A percentile compares a stretch with the other conserved stretches of the same genome.
phyloP scores from a whole-genome alignment of 768 basidiomycete genomes.

The Hortiboletus campestris region DNA sequence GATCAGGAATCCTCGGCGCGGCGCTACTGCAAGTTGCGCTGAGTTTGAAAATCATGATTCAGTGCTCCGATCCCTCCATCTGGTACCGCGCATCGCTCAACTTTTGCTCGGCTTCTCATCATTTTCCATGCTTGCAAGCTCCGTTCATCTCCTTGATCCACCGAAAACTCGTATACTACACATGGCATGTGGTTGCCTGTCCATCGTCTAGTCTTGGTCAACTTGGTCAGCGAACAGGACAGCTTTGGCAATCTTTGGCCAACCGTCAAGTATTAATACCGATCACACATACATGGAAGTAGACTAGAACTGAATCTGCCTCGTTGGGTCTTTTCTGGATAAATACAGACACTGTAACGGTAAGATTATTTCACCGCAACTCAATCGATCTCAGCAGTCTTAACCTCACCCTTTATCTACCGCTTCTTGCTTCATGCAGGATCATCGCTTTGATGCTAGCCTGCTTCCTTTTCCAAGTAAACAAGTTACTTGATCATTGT shows the following conservation, averaged over 20 bases:
- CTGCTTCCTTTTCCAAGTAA: constrained; percentile 9
- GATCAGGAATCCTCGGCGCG: constrained; percentile 20
- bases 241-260: not conserved
- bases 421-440: constrained; percentile 1
- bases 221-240: not conserved
- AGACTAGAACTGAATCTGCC: not conserved
- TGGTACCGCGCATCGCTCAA: not conserved
- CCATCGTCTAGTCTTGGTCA: not conserved
- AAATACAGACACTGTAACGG: not conserved
- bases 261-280: not conserved
- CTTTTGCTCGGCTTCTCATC: not conserved
- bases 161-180: not conserved
- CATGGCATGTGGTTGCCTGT: constrained; percentile 2
- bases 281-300: constrained; percentile 4
- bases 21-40: constrained; percentile 10
- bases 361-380: constrained; percentile 13
- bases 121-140: not conserved
- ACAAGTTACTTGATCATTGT: not conserved
- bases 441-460: not conserved
- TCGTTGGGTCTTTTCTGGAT: constrained; percentile 2
- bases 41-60: constrained; percentile 23
- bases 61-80: constrained; percentile 3
- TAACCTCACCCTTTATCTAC: not conserved
- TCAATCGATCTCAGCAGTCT: constrained; percentile 1
- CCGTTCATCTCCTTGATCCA: constrained; percentile 6